phyloP scores from a whole-genome alignment of 1,284 basidiomycete species.

The Exobasidium rhododendri region DNA sequence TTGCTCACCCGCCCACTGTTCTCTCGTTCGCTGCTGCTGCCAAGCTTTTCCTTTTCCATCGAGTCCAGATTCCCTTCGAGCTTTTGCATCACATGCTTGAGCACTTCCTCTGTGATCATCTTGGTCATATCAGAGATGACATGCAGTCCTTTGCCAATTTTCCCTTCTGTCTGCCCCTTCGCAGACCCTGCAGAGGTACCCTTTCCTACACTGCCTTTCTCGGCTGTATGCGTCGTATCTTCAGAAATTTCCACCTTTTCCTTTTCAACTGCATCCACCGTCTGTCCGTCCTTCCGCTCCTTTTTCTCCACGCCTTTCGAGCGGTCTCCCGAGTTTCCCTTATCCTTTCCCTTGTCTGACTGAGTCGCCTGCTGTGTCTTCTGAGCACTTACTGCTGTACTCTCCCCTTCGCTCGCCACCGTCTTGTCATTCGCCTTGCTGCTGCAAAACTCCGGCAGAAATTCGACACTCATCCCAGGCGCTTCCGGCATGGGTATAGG shows the following conservation, averaged over 20 bases:
- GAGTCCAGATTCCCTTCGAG: too few species aligned
- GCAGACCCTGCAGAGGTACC: not conserved
- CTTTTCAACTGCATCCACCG: not conserved
- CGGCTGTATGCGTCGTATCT: not conserved
- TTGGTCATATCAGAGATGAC: not conserved
- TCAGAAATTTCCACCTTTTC: not conserved
- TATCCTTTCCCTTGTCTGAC: not conserved
- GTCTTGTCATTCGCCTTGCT: too few species aligned
- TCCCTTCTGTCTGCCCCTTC: not conserved
- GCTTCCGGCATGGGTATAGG: conserved; percentile 4
- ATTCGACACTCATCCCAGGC: not conserved
- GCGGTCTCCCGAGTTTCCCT: not conserved
- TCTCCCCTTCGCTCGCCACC: not conserved
- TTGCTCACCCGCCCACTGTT: too few species aligned
- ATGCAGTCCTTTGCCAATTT: not conserved
- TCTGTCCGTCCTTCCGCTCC: not conserved
- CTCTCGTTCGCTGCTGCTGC: too few species aligned
- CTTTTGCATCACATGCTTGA: not conserved
- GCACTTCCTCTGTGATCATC: not conserved
- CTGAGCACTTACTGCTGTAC: not conserved
- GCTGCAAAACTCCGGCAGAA: not conserved
- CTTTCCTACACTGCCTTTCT: not conserved
- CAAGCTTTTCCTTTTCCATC: too few species aligned
- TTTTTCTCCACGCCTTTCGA: not conserved
- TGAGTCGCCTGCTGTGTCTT: not conserved